Base-by-base conservation (phyloP, 1,139 yeast genomes). In the Candida pseudoviswanathii region DNA sequence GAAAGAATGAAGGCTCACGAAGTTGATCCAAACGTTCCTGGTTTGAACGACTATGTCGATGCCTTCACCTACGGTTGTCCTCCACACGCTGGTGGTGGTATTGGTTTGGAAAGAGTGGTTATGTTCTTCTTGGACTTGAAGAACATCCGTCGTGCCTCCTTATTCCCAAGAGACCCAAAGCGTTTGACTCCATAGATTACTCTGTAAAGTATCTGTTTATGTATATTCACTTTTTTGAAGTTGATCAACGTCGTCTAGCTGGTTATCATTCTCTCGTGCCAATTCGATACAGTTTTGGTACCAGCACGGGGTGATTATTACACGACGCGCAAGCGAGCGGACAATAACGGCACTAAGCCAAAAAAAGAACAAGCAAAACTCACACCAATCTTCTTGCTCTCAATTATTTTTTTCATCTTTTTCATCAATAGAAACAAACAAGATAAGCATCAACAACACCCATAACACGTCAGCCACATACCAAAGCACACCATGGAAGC, bases 51-150 rank as follows among this genome's bases (percentile, higher is more conserved):
- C 67, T 94, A 95, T 71, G 86, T 90, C 54, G 92, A 92, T 57
- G 96, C 97, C 22, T 94, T 95, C 77, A 76, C 82, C 44, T 92
- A 87, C 67, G 99, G 98, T 22, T 94, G 97, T 79, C 86, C 97
- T 57, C 99, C 99, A 45, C 99, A 94, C 63, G 99, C 97, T 26
- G 99, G 99, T 69, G 99, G 99, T 75, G 99, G 99, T 73, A 94
- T 94, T 68, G 99, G 99, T 62, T 78, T 94, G 59, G 99, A 94
- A 76, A 89, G 99, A 78, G 99, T 94, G 40, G 91, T 94, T 57
- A 94, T 94, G 98, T 94, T 94, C 82, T 94, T 82, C 84, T 81
- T 94, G 68, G 99, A 90, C 66, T 80, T 94, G 77, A 92, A 91
- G 78, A 95, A 94, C 75, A 94, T 94, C 62, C 89, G 99, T 74